Base-by-base conservation (phyloP, 2,329 filamentous ascomycete species). In the Kalmusia sp. region DNA sequence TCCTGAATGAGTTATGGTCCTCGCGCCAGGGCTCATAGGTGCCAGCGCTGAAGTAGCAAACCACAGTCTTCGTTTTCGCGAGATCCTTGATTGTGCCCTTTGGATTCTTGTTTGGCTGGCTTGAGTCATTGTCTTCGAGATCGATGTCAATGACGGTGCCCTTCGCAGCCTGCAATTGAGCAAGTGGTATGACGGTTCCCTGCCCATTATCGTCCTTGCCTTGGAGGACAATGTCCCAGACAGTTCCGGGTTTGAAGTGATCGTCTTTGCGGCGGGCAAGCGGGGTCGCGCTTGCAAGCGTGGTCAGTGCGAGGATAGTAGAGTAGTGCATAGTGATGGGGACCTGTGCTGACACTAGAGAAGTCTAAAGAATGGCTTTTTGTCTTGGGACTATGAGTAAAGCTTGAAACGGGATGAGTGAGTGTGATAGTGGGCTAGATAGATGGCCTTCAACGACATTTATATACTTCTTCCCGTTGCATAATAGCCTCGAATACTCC, bases 41-140 rank as follows among this genome's bases (percentile, higher is more conserved):
- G 1, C 88, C 88, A 0, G 87, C 87, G 44, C 84, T 87, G 75
- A 91, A 91, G 74, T 91, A 91, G 78, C 88, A 91, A 8, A 44
- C 28, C 2, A 34, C 41, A 14, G 28, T 44, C 41, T 44, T 44
- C 7, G 28, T 44, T 11, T 24, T 34, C 12, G 41, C 41, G 15
- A 44, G 28, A 17, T 44, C 41, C n/a, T 44, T 44, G 17, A 44
- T 44, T 30, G 17, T 33, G 27, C 41, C 28, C 19, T 44, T 44
- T 6, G 41, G 33, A 6, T 33, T 33, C 41, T 24, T 34, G n/a
- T n/a, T n/a, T n/a, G n/a, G n/a, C 12, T 4, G 19, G 6, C 11
- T 14, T 3, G 28, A 44, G 28, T 44, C 41, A 14, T 44, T 44
- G 28, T 44, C 41, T 33, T 44, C 41, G 11, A 44, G 17, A 24